Percentiles rank a stretch among this genome's conserved stretches.
These are phyloP conservation scores for Sindora glabra DNA, from an alignment of 306 rosid species.

Conservation along the genomic window DNA sequence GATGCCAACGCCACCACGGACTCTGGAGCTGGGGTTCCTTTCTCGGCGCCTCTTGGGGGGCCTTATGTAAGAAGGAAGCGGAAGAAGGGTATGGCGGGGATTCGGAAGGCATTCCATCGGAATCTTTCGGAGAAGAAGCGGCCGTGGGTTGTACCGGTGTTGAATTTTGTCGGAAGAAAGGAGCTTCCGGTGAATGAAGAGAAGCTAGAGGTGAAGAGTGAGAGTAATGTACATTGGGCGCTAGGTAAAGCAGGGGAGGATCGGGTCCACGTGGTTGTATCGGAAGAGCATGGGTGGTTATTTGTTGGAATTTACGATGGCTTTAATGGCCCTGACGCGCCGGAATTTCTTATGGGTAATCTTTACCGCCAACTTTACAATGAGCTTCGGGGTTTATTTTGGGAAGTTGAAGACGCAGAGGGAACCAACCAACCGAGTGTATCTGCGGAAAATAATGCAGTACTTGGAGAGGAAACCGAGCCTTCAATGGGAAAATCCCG, in stretches of 20 bases:
- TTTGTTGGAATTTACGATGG: conserved; percentile 90
- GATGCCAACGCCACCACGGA: conserved; percentile 29
- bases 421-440: conserved; percentile 24
- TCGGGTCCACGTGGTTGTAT: conserved; percentile 83
- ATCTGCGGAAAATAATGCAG: conserved; percentile 21
- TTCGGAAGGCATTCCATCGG: conserved; percentile 62
- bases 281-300: conserved; percentile 89
- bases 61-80: conserved; percentile 45
- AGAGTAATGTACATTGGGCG: conserved; percentile 78
- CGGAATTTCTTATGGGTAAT: conserved; percentile 81
- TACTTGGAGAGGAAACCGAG: conserved; percentile 9
- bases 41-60: conserved; percentile 86
- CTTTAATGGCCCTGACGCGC: conserved; percentile 87
- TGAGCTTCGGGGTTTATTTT: conserved; percentile 78
- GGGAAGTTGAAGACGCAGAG: conserved; percentile 55
- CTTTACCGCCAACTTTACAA: conserved; percentile 68
- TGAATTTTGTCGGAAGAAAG: conserved; percentile 64
- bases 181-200: conserved; percentile 37
- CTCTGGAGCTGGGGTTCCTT: conserved; percentile 37
- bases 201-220: conserved; percentile 31
- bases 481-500: background rate
- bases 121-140: conserved; percentile 69
- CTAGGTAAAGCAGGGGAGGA: conserved; percentile 92
- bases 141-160: conserved; percentile 94
- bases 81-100: conserved; percentile 61